Percentiles rank a stretch among this genome's conserved stretches.
phyloP scores from a whole-genome alignment of 768 basidiomycete species.

The Sarcomyxa edulis region DNA sequence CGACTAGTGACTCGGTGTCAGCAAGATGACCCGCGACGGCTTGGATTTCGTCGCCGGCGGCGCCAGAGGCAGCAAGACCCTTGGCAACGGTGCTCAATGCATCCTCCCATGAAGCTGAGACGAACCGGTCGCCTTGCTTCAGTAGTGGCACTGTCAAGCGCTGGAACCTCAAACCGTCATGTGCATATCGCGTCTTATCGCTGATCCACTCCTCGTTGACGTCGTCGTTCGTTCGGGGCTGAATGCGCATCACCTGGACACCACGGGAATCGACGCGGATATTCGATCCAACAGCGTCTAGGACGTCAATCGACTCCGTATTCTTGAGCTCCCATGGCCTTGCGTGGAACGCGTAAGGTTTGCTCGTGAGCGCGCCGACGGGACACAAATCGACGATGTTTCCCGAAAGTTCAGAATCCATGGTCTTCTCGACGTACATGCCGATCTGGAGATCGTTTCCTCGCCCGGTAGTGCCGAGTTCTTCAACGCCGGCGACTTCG shows the following conservation, averaged over 20 bases:
- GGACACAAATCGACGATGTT: conserved; percentile 98
- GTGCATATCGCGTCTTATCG: conserved; percentile 97
- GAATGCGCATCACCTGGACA: conserved; percentile 94
- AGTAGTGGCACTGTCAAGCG: conserved; percentile 89
- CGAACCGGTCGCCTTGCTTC: conserved; percentile 89
- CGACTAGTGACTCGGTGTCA: conserved; percentile 90
- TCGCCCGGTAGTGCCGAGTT: conserved; percentile 92
- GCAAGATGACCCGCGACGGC: conserved; percentile 90
- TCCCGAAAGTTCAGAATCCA: conserved; percentile 96
- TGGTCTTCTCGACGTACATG: conserved; percentile 95
- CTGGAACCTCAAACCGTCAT: conserved; percentile 94
- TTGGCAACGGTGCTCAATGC: conserved; percentile 72
- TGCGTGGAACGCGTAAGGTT: conserved; percentile 97
- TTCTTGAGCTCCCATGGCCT: conserved; percentile 98
- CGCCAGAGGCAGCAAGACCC: conserved; percentile 78
- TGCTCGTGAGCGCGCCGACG: conserved; percentile 96
- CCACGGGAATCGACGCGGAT: conserved; percentile 95
- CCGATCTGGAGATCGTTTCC: conserved; percentile 99
- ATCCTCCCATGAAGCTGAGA: conserved; percentile 86
- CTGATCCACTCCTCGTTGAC: conserved; percentile 99
- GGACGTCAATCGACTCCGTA: conserved; percentile 92
- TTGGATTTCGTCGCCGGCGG: conserved; percentile 88
- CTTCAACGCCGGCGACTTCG: conserved; percentile 98
- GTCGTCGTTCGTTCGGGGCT: conserved; percentile 94
- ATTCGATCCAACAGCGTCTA: conserved; percentile 95